These are phyloP conservation scores for Populus hybrid DNA, from an alignment of 441 rosid species.

Conservation along the genomic window DNA sequence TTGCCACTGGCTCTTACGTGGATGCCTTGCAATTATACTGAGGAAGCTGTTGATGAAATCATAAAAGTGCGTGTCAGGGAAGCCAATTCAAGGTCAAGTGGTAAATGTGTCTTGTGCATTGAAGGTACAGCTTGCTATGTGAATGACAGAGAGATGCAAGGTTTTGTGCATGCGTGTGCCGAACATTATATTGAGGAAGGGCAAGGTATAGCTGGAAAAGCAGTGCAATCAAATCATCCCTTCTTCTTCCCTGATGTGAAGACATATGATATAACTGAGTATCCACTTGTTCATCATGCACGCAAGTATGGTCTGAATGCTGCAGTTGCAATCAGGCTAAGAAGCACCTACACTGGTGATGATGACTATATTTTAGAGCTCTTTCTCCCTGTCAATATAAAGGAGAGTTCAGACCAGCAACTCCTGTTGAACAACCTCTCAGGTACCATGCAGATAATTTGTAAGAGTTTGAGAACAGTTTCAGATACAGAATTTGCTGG, in stretches of 20 bases:
- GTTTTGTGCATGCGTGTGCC: constrained; percentile 74
- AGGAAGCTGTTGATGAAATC: constrained; percentile 37
- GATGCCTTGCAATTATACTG: constrained; percentile 70
- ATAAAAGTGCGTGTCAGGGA: constrained; percentile 42
- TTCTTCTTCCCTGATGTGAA: constrained; percentile 76
- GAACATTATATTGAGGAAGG: constrained; percentile 76
- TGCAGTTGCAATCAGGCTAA: constrained; percentile 85
- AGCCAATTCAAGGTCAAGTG: constrained; percentile 30
- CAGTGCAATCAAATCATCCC: constrained; percentile 74
- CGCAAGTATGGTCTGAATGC: constrained; percentile 83
- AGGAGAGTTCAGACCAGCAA: constrained; percentile 78
- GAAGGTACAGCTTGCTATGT: constrained; percentile 77
- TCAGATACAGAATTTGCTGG: constrained; percentile 43
- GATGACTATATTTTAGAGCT: constrained; percentile 80
- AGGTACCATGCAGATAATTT: constrained; percentile 80
- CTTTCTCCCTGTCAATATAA: constrained; percentile 78
- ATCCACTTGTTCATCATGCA: constrained; percentile 91
- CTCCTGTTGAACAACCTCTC: constrained; percentile 79
- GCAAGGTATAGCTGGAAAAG: constrained; percentile 89
- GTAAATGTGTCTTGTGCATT: constrained; percentile 51
- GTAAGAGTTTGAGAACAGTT: constrained; percentile 78
- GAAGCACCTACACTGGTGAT: constrained; percentile 75
- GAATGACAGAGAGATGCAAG: constrained; percentile 62
- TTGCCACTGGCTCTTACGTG: constrained; percentile 90
- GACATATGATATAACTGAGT: constrained; percentile 59